A percentile compares a stretch with the other conserved stretches of the same genome.
Conservation (phyloP, 2,329 filamentous ascomycete species). For the Cladorrhinum sp. region DNA sequence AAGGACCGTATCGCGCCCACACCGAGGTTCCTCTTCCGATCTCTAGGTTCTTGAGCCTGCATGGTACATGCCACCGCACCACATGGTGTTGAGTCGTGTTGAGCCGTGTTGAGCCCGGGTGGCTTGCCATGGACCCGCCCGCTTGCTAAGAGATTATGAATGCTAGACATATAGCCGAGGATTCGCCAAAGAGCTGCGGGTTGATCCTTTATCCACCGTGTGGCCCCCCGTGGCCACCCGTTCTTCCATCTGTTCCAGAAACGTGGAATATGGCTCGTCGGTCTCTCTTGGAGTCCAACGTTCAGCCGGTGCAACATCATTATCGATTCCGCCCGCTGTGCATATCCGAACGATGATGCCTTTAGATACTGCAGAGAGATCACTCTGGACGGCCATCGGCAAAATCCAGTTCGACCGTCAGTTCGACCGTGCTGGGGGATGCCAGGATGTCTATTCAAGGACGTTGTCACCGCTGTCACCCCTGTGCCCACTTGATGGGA, state of each 20-base stretch:
- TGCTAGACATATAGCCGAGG: slow-evolving; percentile 12
- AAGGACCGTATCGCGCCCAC: not conserved
- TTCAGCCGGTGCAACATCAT: slow-evolving; percentile 11
- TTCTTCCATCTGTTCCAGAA: slow-evolving; percentile 15
- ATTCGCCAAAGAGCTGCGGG: slow-evolving; percentile 9
- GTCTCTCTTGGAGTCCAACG: not conserved
- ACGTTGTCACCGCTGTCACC: not conserved
- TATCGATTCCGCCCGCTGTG: not conserved
- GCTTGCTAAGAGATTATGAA: slow-evolving; percentile 18
- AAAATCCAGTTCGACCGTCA: not conserved
- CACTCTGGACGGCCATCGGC: not conserved
- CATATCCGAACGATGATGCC: not conserved
- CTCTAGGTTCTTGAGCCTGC: not conserved
- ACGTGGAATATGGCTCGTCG: slow-evolving; percentile 6
- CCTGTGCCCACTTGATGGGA: not conserved
- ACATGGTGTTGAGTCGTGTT: not conserved
- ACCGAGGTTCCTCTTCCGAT: not conserved
- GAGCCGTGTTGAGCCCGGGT: slow-evolving; percentile 4
- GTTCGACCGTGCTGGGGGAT: not conserved
- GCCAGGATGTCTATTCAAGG: not conserved
- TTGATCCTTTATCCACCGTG: slow-evolving; percentile 3
- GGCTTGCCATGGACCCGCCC: slow-evolving; percentile 6
- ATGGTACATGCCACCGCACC: not conserved
- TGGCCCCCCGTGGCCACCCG: slow-evolving; percentile 1
- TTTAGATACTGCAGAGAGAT: not conserved